Evolutionary conservation across 805 yeast species (phyloP).

Genomic region (Ogataea zsoltii): DNA sequence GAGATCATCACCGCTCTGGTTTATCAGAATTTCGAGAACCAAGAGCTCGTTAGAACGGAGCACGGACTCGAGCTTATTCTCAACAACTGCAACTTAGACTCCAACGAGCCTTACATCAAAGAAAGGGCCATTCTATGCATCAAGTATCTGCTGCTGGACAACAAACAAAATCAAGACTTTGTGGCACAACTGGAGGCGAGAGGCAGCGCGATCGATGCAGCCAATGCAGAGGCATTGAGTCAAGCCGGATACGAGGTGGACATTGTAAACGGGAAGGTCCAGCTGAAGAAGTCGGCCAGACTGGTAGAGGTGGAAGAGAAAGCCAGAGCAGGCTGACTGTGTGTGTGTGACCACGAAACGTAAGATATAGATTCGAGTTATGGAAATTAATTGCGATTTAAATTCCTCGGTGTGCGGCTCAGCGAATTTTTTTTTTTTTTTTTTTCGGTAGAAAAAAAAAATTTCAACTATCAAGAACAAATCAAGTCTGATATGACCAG

Average conservation of each 20-base stretch:
- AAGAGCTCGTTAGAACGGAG: constrained; percentile 62
- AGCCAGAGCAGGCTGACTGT: neutral
- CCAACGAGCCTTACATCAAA: constrained; percentile 83
- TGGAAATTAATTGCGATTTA: no score
- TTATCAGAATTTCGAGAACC: constrained; percentile 52
- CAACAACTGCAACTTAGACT: constrained; percentile 83
- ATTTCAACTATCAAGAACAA: neutral
- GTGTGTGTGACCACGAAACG: no score
- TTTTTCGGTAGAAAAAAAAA: constrained; percentile 2
- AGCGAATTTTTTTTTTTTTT: neutral
- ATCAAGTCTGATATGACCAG: neutral
- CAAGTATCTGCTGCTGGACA: constrained; percentile 63
- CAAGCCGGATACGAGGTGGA: constrained; percentile 80
- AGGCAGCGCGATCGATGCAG: constrained; percentile 57
- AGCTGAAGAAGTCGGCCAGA: constrained; percentile 40
- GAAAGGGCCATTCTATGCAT: constrained; percentile 84
- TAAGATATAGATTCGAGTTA: no score
- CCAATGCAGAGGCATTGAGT: constrained; percentile 42
- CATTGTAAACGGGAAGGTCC: constrained; percentile 69
- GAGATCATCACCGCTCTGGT: constrained; percentile 64
- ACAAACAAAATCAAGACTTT: constrained; percentile 70
- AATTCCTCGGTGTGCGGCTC: constrained; percentile 6
- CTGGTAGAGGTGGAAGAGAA: constrained; percentile 18
- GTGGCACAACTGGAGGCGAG: constrained; percentile 78
- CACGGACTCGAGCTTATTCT: constrained; percentile 73